phyloP scores from a whole-genome alignment of 352 stramenopile genomes.

The Phytopythium ostracodes region DNA sequence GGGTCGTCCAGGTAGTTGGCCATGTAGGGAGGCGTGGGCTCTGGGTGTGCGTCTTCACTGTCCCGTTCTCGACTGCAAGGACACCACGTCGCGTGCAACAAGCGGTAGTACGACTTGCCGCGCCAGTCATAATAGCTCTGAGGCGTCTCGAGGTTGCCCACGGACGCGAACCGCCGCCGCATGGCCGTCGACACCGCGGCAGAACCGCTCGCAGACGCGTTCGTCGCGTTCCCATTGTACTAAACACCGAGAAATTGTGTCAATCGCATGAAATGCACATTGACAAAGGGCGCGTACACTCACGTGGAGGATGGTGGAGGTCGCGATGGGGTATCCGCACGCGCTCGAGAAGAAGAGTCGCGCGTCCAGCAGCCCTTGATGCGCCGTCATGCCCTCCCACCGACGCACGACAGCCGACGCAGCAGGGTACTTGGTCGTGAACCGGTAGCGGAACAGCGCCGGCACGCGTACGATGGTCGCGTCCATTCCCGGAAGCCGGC shows the following conservation, averaged over 20 bases:
- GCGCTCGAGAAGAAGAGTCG: slow-evolving; percentile 80
- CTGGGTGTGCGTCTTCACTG: slow-evolving; percentile 68
- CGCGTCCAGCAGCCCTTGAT: slow-evolving; percentile 65
- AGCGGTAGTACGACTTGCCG: slow-evolving; percentile 82
- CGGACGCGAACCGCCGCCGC: slow-evolving; percentile 49
- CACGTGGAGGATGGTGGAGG: slow-evolving; percentile 79
- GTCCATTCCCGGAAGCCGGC: slow-evolving; percentile 62
- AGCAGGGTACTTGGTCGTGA: slow-evolving; percentile 74
- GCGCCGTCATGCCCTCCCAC: slow-evolving; percentile 60
- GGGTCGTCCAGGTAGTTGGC: slow-evolving; percentile 85
- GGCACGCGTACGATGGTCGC: slow-evolving; percentile 64
- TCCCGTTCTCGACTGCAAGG: slow-evolving; percentile 70
- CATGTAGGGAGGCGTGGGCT: slow-evolving; percentile 38
- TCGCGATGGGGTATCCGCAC: slow-evolving; percentile 80
- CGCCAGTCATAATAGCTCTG: slow-evolving; percentile 76
- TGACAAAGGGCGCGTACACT: neutral
- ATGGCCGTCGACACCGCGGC: neutral
- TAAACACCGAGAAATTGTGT: slow-evolving; percentile 11
- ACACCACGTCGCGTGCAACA: slow-evolving; percentile 78
- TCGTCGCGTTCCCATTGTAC: slow-evolving; percentile 80
- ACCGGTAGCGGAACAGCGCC: slow-evolving; percentile 64
- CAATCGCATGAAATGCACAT: too few species aligned
- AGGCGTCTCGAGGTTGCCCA: slow-evolving; percentile 37
- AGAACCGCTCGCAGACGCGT: slow-evolving; percentile 7
- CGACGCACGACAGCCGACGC: slow-evolving; percentile 73